Evolutionary conservation across 345 rosid genomes (phyloP), one percentile per base, ranked within the genome.

Genomic region (Nasturtium officinale): DNA sequence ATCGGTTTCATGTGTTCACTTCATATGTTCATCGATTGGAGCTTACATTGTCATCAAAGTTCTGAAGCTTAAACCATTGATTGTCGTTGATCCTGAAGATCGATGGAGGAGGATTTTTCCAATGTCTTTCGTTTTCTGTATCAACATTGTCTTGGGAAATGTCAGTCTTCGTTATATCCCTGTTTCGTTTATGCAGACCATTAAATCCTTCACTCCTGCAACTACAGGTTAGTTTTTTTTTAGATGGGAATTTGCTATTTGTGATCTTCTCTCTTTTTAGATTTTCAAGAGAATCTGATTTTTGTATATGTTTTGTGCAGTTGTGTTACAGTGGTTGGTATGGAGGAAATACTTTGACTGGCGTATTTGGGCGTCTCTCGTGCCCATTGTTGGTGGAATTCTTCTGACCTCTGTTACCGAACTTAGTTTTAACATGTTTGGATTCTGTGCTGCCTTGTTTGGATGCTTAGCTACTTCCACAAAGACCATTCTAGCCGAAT

Each of bases 401-500:
- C 96, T 95, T 55, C 87, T 95, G 53, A 92, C 99, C 13, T 95
- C 99, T 61, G 54, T 91, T 25, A 95, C 99, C 15, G 99, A 91
- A 78, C 92, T 95, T 74, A 95, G 97, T 77, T 95, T 95, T 69
- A 95, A 95, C 79, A 86, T 88, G 87, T 79, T 95, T 67, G 99
- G 99, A 60, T 95, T 95, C 81, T 90, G 89, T 84, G 99, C 99
- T 71, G 99, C 99, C 33, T 50, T 95, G 72, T 85, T 95, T 85
- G 99, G 99, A 47, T 95, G 99, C 80, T 83, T 95, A 69, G 99
- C 99, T 73, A 95, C 99, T 84, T 95, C 99, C 25, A 95, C 98
- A n/a, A 95, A 95, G 86, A 95, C 99, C 11, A 95, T 95, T 77
- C 90, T 95, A 13, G 99, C 99, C 5, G 99, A 95, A 62, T 95